Evolutionary conservation across 139 green algal species (phyloP), one percentile per base, ranked within the genome.

Genomic region (Haematococcus lacustris): DNA sequence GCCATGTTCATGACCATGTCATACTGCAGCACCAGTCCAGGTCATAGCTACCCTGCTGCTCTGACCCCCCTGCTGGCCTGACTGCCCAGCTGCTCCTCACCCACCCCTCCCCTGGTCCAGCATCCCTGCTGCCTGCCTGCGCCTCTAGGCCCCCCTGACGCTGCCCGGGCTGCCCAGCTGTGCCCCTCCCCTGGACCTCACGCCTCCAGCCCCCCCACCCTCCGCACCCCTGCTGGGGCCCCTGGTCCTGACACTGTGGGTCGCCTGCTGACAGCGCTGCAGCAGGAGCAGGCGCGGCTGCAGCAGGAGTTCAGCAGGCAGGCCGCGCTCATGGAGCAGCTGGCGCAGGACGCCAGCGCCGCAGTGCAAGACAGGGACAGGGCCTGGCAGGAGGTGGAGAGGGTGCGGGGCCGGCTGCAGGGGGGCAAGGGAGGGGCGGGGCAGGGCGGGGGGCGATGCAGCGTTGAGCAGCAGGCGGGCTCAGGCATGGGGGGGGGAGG

Each of bases 251-350:
- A 23, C 21, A 26, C 23, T 4, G 53, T 64, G 26, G 53, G 53
- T 30, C 9, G 23, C 4, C 4, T 64, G 53, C 26, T 64, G 26
- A 30, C 4, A 4, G 53, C 53, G 26, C 53, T 64, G 53, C 66
- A 80, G 75, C 61, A 75, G 37, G 75, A 76, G 70, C 75, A 80
- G 51, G 40, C 64, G 35, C 70, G 53, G 51, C 47, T 80, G 61
- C 75, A 70, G 6, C 70, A 80, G 53, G 75, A 80, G 2, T 59
- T 80, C 2, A 33, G 64, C 23, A 70, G 70, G 26, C 75, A 80
- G 51, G 69, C 63, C 21, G 75, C 38, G 2, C 37, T 64, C 17
- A 71, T 80, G 70, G 66, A 76, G 39, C 50, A 70, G 28, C 63
- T 80, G 26, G 70, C 70, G 30, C 59, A 37, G 17, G 63, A 76